Base-by-base conservation (phyloP, 129 eudicot genomes). In the Smallanthus sonchifolius region DNA sequence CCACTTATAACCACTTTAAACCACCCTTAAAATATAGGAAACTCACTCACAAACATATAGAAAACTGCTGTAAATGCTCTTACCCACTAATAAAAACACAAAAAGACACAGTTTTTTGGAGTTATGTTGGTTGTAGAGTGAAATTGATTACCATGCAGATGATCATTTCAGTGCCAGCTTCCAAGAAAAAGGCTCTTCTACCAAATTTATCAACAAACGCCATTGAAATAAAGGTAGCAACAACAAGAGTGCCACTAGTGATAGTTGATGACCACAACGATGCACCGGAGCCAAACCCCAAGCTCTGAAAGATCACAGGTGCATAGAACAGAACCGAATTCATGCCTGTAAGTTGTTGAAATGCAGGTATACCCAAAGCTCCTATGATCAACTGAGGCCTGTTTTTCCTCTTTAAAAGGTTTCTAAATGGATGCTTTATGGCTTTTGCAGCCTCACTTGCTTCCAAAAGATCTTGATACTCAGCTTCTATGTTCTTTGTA, bases 401-500 rank as follows among this genome's bases (percentile, higher is more conserved):
- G 39, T 93, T 94, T 48, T 78, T 89, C 70, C 96, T 77, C 78
- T 76, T 16, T 0, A 94, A 76, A 52, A 94, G 97, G 65, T 94
- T 94, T 54, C 91, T 76, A 32, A 90, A 94, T 0, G 98, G 98
- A 74, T 94, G 69, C 74, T 90, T 84, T 5, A 94, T 82, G 7
- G 97, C 89, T 72, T 83, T 80, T 7, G 98, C 98, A 51, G 88
- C 89, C 32, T 86, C 79, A 68, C 98, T 94, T n/a, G 98, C 98
- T 34, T 94, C 97, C 10, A 88, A 49, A 39, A 94, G 96, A 84
- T 94, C 98, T 54, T 84, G 81, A 75, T 86, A 94, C 71, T 94
- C 98, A 0, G 97, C 97, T 24, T 94, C 96, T 0, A 94, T 85
- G 52, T 94, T 91, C 7, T 73, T 77, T 0, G 98, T 89, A 10